Conservation (phyloP, 805 yeast genomes). For the Kodamaea neixiangensis region DNA sequence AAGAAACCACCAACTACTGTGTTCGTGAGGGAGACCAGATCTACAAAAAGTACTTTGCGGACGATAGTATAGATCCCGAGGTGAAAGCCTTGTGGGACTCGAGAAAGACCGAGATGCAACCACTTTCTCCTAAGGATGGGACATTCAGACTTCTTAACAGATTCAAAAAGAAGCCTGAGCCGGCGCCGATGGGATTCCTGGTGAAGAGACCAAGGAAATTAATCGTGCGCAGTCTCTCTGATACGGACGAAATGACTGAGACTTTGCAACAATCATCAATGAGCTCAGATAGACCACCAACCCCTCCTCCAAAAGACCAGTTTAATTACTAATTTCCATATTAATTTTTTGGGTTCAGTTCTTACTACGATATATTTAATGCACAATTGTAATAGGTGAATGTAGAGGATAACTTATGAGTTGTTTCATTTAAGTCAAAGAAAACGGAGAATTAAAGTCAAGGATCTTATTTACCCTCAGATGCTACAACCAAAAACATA, state of each 20-base stretch:
- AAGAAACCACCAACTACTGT: constrained; percentile 49
- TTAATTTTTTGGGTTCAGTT: constrained; percentile 1
- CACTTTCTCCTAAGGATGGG: background rate
- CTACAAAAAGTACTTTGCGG: constrained; percentile 40
- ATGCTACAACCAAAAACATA: background rate
- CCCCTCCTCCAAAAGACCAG: constrained; percentile 1
- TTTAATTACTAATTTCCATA: background rate
- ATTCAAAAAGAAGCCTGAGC: constrained; percentile 4
- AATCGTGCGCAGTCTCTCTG: constrained; percentile 22
- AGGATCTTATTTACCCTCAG: too few relatives aligned
- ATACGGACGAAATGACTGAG: background rate
- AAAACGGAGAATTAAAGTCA: too few relatives aligned
- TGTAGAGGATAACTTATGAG: too few relatives aligned
- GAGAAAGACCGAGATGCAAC: constrained; percentile 25
- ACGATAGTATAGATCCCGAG: constrained; percentile 51
- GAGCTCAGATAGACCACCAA: background rate
- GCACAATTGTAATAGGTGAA: background rate
- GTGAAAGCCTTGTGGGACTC: constrained; percentile 54
- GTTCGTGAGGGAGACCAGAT: constrained; percentile 62
- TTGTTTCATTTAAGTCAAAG: too few relatives aligned
- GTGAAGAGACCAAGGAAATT: constrained; percentile 39
- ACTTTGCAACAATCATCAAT: background rate
- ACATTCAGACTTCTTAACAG: background rate
- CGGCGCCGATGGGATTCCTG: constrained; percentile 26
- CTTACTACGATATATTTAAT: background rate